A percentile compares a stretch with the other conserved stretches of the same genome.
Conservation (phyloP, 2,329 filamentous ascomycete genomes). For the Venturia carpophila region DNA sequence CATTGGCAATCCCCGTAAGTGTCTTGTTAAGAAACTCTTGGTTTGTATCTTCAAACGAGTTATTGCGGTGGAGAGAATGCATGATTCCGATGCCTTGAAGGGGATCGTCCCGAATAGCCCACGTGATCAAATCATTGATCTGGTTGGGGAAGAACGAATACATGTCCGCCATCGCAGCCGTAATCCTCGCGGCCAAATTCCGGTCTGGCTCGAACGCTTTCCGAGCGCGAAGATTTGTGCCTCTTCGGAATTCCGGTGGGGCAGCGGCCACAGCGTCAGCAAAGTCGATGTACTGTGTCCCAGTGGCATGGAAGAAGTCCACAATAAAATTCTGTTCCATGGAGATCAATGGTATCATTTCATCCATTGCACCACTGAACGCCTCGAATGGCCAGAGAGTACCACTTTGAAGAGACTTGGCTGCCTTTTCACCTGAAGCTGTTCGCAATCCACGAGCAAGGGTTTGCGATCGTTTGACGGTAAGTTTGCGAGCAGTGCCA, state of each 20-base stretch:
- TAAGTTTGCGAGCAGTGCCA: slow-evolving; percentile 71
- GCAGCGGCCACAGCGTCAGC: slow-evolving; percentile 64
- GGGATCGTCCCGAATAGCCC: slow-evolving; percentile 72
- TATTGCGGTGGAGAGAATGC: slow-evolving; percentile 69
- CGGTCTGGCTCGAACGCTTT: slow-evolving; percentile 84
- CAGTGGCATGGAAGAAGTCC: slow-evolving; percentile 95
- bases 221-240: slow-evolving; percentile 64
- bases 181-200: slow-evolving; percentile 72
- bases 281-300: slow-evolving; percentile 73
- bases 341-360: slow-evolving; percentile 72
- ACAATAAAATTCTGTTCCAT: slow-evolving; percentile 96
- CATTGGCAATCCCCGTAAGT: slow-evolving; percentile 70
- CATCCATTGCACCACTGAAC: slow-evolving; percentile 71
- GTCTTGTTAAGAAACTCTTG: slow-evolving; percentile 82
- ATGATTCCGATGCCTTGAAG: slow-evolving; percentile 89
- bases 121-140: slow-evolving; percentile 71
- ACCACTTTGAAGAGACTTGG: slow-evolving; percentile 55
- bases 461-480: slow-evolving; percentile 88
- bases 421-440: slow-evolving; percentile 52
- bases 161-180: slow-evolving; percentile 81
- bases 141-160: slow-evolving; percentile 77
- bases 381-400: slow-evolving; percentile 70
- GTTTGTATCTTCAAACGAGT: slow-evolving; percentile 79
- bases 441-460: slow-evolving; percentile 65
- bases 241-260: slow-evolving; percentile 59